These are phyloP conservation scores for Paraphaeosphaeria sporulosa DNA, from an alignment of 2,329 filamentous ascomycete species.

Conservation along the genomic window DNA sequence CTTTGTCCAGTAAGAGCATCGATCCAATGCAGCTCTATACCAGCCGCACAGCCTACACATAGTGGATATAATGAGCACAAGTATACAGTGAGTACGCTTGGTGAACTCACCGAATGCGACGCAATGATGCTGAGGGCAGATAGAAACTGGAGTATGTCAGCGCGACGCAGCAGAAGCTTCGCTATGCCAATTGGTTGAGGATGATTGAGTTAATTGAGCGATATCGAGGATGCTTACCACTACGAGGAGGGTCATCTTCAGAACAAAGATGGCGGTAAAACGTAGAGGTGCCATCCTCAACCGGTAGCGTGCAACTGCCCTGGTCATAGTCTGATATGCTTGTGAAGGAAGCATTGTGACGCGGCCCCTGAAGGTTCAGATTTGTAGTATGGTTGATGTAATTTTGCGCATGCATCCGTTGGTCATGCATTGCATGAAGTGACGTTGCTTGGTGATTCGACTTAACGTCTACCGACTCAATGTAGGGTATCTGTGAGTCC, in stretches of 20 bases:
- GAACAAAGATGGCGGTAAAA: slow-evolving; percentile 64
- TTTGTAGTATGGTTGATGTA: slow-evolving; percentile 44
- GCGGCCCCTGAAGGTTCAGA: slow-evolving; percentile 27
- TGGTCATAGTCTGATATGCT: not conserved
- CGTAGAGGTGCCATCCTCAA: slow-evolving; percentile 45
- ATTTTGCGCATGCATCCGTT: slow-evolving; percentile 30
- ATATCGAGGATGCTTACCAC: slow-evolving; percentile 28
- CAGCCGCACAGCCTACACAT: slow-evolving; percentile 59
- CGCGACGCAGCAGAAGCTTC: not conserved
- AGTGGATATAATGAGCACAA: not conserved
- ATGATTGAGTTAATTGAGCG: not conserved
- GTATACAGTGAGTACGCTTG: not conserved
- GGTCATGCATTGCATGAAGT: slow-evolving; percentile 33
- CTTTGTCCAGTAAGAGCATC: slow-evolving; percentile 59
- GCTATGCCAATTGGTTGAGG: not conserved
- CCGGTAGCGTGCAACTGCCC: slow-evolving; percentile 27
- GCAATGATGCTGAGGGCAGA: slow-evolving; percentile 70
- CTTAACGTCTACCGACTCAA: slow-evolving; percentile 38
- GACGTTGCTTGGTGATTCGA: slow-evolving; percentile 31
- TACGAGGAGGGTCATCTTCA: slow-evolving; percentile 68
- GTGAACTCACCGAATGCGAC: slow-evolving; percentile 62
- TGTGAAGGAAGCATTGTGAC: slow-evolving; percentile 1
- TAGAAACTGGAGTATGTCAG: slow-evolving; percentile 55
- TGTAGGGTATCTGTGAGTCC: slow-evolving; percentile 12
- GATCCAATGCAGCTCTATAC: slow-evolving; percentile 70